Evolutionary conservation across 164 flowering plant species (phyloP).

Genomic region (Magnolia sinica): DNA sequence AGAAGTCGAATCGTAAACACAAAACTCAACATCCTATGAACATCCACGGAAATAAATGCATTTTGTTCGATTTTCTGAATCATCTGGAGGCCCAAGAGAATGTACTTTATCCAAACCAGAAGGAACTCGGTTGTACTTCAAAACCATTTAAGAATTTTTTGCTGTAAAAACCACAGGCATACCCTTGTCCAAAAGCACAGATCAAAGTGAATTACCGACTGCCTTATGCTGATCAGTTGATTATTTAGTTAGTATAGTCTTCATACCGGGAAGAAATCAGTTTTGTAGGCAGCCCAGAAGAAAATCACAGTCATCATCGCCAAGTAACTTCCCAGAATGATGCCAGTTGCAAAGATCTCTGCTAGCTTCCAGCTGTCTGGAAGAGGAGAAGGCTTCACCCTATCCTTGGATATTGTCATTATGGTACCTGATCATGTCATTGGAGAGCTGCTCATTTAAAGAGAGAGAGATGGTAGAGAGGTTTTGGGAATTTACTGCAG

Average conservation of each 20-base stretch:
- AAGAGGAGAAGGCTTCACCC: conserved; percentile 83
- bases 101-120: background rate
- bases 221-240: background rate
- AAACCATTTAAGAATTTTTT: background rate
- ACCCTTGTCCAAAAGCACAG: background rate
- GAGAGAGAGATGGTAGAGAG: conserved; percentile 1
- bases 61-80: background rate
- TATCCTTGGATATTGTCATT: conserved; percentile 79
- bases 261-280: conserved; percentile 84
- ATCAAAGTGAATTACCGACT: background rate
- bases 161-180: background rate
- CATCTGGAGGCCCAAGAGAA: background rate
- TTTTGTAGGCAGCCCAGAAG: conserved; percentile 88
- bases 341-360: conserved; percentile 83
- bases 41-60: background rate
- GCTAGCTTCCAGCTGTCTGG: conserved; percentile 94
- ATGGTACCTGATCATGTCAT: conserved; percentile 67
- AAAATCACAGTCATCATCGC: conserved; percentile 92
- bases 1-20: background rate
- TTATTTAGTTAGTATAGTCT: background rate
- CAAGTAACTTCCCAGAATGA: conserved; percentile 81
- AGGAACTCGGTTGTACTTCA: background rate
- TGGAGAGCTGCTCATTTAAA: background rate
- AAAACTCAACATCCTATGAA: background rate
- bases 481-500: background rate